Percentiles rank a stretch among this genome's conserved stretches.
phyloP scores from a whole-genome alignment of 495 filamentous ascomycete species.

The Wilcoxina mikolae region DNA sequence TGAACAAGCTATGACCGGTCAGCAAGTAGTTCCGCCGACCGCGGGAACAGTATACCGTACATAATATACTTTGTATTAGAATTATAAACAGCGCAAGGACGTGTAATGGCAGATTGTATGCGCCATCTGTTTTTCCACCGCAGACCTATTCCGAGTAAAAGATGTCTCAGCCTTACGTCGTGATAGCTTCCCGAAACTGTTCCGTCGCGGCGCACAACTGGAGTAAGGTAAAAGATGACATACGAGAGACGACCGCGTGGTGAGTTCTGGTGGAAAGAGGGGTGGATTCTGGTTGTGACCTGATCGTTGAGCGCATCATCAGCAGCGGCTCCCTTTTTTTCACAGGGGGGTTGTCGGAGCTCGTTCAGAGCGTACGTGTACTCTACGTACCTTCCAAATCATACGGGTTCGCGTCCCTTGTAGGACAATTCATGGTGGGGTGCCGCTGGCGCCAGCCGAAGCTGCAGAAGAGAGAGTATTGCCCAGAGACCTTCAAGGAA shows the following conservation, averaged over 20 bases:
- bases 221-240: slow-evolving; percentile 4
- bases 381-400: slow-evolving; percentile 13
- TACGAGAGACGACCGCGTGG: slow-evolving; percentile 25
- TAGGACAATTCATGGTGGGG: slow-evolving; percentile 26
- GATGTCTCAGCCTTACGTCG: background rate
- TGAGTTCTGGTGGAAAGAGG: slow-evolving; percentile 25
- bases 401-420: slow-evolving; percentile 20
- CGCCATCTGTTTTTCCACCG: slow-evolving; percentile 24
- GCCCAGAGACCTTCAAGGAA: too few relatives aligned
- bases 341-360: background rate
- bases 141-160: slow-evolving; percentile 17
- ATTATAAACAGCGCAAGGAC: slow-evolving; percentile 68
- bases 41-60: slow-evolving; percentile 5
- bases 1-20: slow-evolving; percentile 37
- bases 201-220: background rate
- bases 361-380: background rate
- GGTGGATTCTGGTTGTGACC: slow-evolving; percentile 27
- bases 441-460: background rate
- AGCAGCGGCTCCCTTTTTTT: background rate
- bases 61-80: slow-evolving; percentile 49
- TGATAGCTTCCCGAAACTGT: background rate
- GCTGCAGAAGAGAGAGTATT: too few relatives aligned
- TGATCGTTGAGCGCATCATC: background rate
- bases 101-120: slow-evolving; percentile 37
- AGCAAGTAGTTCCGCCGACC: background rate